phyloP scores from a whole-genome alignment of 208 protist genomes.

The Novymonas esmeraldas region DNA sequence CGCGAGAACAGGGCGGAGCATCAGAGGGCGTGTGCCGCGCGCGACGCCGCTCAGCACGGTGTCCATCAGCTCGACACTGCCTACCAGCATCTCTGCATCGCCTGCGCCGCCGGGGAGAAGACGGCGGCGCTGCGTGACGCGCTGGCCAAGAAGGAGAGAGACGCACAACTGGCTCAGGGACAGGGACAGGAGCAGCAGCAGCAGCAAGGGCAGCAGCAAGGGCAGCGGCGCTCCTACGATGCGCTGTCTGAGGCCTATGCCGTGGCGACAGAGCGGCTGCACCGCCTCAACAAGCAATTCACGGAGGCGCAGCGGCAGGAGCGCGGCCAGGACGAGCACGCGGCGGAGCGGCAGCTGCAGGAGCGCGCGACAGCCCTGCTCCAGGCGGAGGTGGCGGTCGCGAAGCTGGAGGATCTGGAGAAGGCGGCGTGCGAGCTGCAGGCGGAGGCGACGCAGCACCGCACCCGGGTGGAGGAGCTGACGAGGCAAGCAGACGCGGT shows the following conservation, averaged over 20 bases:
- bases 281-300: conserved; percentile 60
- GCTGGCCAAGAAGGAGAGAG: conserved; percentile 29
- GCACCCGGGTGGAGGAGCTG: conserved; percentile 42
- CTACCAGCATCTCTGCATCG: conserved; percentile 18
- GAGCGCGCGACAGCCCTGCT: conserved; percentile 39
- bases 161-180: conserved; percentile 10
- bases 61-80: conserved; percentile 23
- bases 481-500: conserved; percentile 13
- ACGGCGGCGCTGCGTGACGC: conserved; percentile 9
- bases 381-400: conserved; percentile 41
- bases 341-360: conserved; percentile 32
- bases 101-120: conserved; percentile 31
- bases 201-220: not conserved
- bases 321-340: conserved; percentile 41
- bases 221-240: conserved; percentile 38
- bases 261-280: conserved; percentile 42
- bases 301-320: conserved; percentile 60
- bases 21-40: conserved; percentile 1
- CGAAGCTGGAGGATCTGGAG: conserved; percentile 52
- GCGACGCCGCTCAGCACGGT: conserved; percentile 12
- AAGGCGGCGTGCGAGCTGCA: conserved; percentile 21
- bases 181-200: not conserved
- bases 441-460: conserved; percentile 34
- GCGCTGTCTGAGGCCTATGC: conserved; percentile 59
- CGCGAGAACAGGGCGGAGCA: conserved; percentile 9